Conservation (phyloP, 1,284 basidiomycete genomes). For the Apiotrichum porosum region DNA sequence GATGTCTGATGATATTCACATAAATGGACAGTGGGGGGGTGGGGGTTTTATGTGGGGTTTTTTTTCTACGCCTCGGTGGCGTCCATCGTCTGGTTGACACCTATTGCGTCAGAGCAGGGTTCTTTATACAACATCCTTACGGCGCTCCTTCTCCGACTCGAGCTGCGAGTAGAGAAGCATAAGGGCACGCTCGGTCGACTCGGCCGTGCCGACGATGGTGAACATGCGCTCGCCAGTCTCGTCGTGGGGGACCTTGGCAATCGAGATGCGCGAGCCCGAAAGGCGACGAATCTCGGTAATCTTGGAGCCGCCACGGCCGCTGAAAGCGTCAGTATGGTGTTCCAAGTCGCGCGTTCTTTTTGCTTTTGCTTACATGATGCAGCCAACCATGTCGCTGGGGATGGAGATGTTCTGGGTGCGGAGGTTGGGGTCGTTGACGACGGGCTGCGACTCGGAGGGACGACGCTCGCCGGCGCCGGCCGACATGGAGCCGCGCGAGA, state of each 20-base stretch:
- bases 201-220: conserved; percentile 93
- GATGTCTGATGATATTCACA: conserved; percentile 3
- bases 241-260: conserved; percentile 96
- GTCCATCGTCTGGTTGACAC: conserved; percentile 31
- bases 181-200: conserved; percentile 92
- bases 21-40: neutral
- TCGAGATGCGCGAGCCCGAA: conserved; percentile 93
- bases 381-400: conserved; percentile 97
- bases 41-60: neutral
- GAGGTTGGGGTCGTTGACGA: conserved; percentile 63
- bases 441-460: conserved; percentile 51
- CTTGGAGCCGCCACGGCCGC: conserved; percentile 90
- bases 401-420: conserved; percentile 99
- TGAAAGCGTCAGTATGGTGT: conserved; percentile 21
- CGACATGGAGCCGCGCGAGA: conserved; percentile 23
- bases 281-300: conserved; percentile 97
- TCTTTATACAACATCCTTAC: conserved; percentile 49
- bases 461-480: conserved; percentile 36
- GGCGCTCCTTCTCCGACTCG: conserved; percentile 90
- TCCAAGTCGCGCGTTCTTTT: neutral
- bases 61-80: conserved; percentile 11
- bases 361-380: conserved; percentile 62
- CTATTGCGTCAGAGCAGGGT: conserved; percentile 18
- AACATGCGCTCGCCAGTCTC: conserved; percentile 99
- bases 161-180: conserved; percentile 96